Evolutionary conservation across 805 yeast species (phyloP), one percentile per base, ranked within the genome.

Genomic region (Metschnikowia picachoensis): DNA sequence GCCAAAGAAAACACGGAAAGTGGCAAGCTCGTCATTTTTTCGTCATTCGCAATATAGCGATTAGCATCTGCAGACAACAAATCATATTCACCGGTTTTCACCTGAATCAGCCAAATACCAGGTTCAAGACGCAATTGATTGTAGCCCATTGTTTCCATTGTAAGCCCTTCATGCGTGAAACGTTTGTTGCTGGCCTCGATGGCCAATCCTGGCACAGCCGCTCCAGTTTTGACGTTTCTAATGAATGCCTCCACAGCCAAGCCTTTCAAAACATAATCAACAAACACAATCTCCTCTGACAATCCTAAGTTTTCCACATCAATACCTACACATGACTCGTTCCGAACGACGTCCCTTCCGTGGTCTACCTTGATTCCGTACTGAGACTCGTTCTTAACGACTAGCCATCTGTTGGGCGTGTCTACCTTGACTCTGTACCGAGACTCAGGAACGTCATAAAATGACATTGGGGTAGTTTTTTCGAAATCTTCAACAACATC

Each of bases 71-170:
- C 67, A 2, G 76, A 70, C 9, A 71, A 50, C 28, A 72, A 46
- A 5, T 58, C 53, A 40, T 57, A 65, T 14, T 50, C 17, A 14
- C 37, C 36, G 6, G 37, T 34, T 10, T 49, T 43, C 9, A 17
- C 42, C 49, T 57, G 54, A n/a, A 87, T 60, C 2, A 66, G 61
- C 84, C 87, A 87, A 3, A 72, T 38, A 0, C 96, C 96, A 1
- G 95, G 94, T 41, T 71, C 72, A 0, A 85, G 81, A 51, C 78
- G 79, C 38, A 94, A 68, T 64, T 91, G 97, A 44, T 85, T 78
- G 62, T 92, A 92, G 0, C 97, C 97, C 51, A 84, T 70, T 34
- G 86, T 83, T 1, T 83, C 76, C 94, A 92, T 86, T 1, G 90
- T 81, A 33, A 66, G 70, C 0, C 96, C 84, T 52, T 82, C 88